Conservation (phyloP, 2,329 filamentous ascomycete species). For the Ceratocystis cubensis region DNA sequence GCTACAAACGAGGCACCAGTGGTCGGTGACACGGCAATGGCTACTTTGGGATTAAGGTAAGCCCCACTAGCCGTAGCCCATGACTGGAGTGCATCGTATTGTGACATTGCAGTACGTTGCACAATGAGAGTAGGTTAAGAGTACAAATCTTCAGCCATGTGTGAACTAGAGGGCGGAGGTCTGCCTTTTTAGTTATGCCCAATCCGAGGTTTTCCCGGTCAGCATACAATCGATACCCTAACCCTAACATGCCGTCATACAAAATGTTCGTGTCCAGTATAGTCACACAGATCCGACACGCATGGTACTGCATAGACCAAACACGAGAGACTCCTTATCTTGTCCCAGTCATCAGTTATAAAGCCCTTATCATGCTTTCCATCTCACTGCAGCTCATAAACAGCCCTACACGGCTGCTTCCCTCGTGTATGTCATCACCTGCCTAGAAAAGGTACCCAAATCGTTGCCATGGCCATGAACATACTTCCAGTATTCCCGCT, state of each 20-base stretch:
- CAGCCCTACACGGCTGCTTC: too few species aligned
- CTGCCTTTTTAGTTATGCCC: background rate
- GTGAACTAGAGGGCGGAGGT: background rate
- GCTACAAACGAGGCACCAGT: slow-evolving; percentile 46
- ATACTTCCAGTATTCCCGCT: background rate
- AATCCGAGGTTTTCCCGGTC: background rate
- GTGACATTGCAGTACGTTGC: background rate
- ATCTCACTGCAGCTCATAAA: too few species aligned
- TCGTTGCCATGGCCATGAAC: background rate
- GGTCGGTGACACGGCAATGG: slow-evolving; percentile 39
- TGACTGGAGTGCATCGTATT: slow-evolving; percentile 29
- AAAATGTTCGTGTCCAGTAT: background rate
- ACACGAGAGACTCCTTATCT: background rate
- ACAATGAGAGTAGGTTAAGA: background rate
- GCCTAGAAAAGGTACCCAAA: background rate
- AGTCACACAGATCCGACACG: background rate
- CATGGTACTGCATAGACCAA: background rate
- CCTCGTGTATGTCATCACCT: too few species aligned
- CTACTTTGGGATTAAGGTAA: slow-evolving; percentile 37
- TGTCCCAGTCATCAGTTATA: background rate
- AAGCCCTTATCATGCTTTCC: background rate
- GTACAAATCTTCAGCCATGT: background rate
- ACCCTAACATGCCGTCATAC: background rate
- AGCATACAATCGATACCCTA: background rate
- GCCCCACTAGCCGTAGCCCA: slow-evolving; percentile 40